Percentiles rank a stretch among this genome's conserved stretches.
phyloP scores from a whole-genome alignment of 2,329 filamentous ascomycete species.

The Sporothrix inflata region DNA sequence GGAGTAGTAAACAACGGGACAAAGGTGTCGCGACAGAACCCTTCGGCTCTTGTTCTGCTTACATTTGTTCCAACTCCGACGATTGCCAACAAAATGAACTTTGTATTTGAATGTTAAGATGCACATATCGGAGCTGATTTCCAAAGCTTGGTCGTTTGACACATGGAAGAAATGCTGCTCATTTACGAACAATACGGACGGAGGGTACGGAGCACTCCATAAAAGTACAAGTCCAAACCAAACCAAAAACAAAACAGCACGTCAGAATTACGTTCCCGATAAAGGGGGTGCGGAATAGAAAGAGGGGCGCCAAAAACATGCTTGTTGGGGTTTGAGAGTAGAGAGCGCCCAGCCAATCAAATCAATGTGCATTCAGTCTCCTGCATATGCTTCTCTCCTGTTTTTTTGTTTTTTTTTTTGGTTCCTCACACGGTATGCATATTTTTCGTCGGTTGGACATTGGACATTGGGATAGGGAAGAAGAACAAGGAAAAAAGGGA shows the following conservation, averaged over 20 bases:
- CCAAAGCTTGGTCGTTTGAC: neutral
- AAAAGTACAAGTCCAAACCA: neutral
- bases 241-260: neutral
- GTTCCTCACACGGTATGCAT: neutral
- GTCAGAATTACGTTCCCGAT: slow-evolving; percentile 10
- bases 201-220: neutral
- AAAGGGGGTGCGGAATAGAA: neutral
- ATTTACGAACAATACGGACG: neutral
- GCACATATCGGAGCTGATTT: neutral
- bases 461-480: neutral
- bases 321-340: neutral
- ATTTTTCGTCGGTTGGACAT: too few relatives aligned
- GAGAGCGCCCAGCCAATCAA: neutral
- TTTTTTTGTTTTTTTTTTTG: neutral
- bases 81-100: neutral
- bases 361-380: neutral
- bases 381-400: too few relatives aligned
- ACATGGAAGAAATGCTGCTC: neutral
- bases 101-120: neutral
- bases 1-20: neutral
- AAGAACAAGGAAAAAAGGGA: neutral
- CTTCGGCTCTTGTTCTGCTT: too few relatives aligned
- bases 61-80: neutral
- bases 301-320: neutral
- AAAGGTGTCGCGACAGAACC: too few relatives aligned